Base-by-base conservation (phyloP, 176 grass and related monocot species). In the Oryza glaberrima region DNA sequence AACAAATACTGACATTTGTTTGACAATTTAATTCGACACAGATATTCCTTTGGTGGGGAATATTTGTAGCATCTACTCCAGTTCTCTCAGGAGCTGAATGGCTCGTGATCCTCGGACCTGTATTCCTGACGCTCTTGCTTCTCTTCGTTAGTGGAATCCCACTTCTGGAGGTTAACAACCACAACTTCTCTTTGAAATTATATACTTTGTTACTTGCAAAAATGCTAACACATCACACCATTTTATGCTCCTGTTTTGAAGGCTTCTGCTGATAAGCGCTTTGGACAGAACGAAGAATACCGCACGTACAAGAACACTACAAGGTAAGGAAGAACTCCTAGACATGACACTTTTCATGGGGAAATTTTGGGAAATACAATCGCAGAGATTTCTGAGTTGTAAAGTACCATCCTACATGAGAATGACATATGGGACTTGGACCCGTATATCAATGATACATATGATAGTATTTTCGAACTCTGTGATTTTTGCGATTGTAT, bases 31-130 rank as follows among this genome's bases (percentile, higher is more conserved):
- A 76, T 88, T 46, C 32, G 58, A 51, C 75, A 67, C 74, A 98
- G 96, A 92, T 98, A 61, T 70, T 98, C 19, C 89, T 98, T 82
- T 98, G 96, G 96, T 98, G 96, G 96, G 96, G 93, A 48, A 46
- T 98, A 88, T 98, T 98, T 88, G 91, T 98, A 66, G 96, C 91
- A 70, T 94, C 93, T 65, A 89, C 91, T 35, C 91, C 93, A 23
- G 86, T 98, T 76, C 72, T 98, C 76, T 75, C 85, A 45, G 96
- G 79, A 74, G 87, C 80, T 36, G 93, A 98, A 92, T 98, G 96
- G 96, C 82, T 94, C 69, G 96, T 98, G 7, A 90, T 98, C 61
- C 23, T 86, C 6, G 96, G 96, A 73, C 91, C 93, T 71, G 73
- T 92, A 91, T 98, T 98, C 86, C 70, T 98, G 70, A 92, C 93